Conservation (phyloP, 495 filamentous ascomycete species). For the Penicillium cosmopolitanum region DNA sequence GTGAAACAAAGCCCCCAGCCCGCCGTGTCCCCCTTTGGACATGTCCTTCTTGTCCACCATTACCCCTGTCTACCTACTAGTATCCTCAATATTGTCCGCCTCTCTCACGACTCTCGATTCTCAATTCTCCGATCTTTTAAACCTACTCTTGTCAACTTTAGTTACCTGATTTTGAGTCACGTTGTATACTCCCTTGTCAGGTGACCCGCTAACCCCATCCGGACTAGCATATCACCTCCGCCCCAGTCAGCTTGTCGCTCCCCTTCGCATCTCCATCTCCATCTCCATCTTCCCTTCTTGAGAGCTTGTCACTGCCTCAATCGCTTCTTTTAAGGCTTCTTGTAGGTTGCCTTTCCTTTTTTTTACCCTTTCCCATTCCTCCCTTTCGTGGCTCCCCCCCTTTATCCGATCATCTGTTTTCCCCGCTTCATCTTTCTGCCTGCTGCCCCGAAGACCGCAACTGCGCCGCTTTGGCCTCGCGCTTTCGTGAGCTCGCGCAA, state of each 20-base stretch:
- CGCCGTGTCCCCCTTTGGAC: no score
- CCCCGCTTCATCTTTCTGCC: slow-evolving; percentile 21
- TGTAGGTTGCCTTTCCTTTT: slow-evolving; percentile 50
- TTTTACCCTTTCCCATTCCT: slow-evolving; percentile 23
- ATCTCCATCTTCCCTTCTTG: slow-evolving; percentile 8
- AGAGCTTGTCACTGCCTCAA: slow-evolving; percentile 18
- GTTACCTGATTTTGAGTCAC: neutral
- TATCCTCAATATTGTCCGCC: no score
- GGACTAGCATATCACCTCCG: slow-evolving; percentile 18
- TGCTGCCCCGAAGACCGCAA: slow-evolving; percentile 14
- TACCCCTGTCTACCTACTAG: no score
- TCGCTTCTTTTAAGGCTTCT: slow-evolving; percentile 43
- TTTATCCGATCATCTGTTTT: slow-evolving; percentile 18
- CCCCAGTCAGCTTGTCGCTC: neutral
- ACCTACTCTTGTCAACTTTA: neutral
- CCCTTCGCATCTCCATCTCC: slow-evolving; percentile 23
- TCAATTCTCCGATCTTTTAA: neutral
- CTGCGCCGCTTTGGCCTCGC: slow-evolving; percentile 22
- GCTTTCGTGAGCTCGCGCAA: slow-evolving; percentile 28
- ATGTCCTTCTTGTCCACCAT: no score
- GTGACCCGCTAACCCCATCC: neutral
- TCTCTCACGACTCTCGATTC: no score
- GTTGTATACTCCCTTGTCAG: neutral
- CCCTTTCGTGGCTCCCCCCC: slow-evolving; percentile 23
- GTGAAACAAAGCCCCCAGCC: no score